Evolutionary conservation across 495 filamentous ascomycete species (phyloP), one percentile per base, ranked within the genome.

Genomic region (Neurospora sp.): DNA sequence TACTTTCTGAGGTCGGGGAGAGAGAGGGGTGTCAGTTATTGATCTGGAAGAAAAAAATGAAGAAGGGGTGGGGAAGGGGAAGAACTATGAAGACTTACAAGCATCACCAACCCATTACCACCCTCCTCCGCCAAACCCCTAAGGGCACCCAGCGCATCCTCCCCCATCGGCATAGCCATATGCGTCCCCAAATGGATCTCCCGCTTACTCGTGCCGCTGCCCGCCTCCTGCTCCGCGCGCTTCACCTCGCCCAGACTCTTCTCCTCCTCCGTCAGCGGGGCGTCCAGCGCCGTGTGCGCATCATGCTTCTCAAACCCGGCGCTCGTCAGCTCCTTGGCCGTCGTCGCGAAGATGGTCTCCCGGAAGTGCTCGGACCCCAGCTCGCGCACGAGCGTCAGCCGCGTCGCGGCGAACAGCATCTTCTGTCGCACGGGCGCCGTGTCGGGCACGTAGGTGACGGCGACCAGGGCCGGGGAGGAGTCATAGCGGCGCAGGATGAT

Each of bases 371-470:
- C 96, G 27, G 89, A 90, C 69, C 96, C 96, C 18, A 99, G 86
- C 83, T 97, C 95, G 54, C 95, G 88, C 48, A 91, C 85, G 12
- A 99, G 86, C 0, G 94, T 94, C 71, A 94, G 85, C 46, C 94
- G 89, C 20, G 96, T 97, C 48, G 92, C 89, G 41, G 96, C 95
- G 82, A 98, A 97, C 70, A 99, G 88, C 86, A 94, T 98, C 87
- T 99, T 99, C 76, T 95, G 91, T 48, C 96, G 91, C 46, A 99
- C 96, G 20, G 92, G 92, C 6, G 96, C 95, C 71, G 91, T 82
- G 79, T 94, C 93, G 4, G 96, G 96, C 62, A 99, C 92, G 80
- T 97, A 98, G 39, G 96, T 94, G 62, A 98, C 84, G 66, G 92
- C 92, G 71, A 94, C 82, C 74, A 96, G 90, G 72, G 85, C 85